Conservation (phyloP, 2,329 filamentous ascomycete genomes). For the Sporothrix globosa region DNA sequence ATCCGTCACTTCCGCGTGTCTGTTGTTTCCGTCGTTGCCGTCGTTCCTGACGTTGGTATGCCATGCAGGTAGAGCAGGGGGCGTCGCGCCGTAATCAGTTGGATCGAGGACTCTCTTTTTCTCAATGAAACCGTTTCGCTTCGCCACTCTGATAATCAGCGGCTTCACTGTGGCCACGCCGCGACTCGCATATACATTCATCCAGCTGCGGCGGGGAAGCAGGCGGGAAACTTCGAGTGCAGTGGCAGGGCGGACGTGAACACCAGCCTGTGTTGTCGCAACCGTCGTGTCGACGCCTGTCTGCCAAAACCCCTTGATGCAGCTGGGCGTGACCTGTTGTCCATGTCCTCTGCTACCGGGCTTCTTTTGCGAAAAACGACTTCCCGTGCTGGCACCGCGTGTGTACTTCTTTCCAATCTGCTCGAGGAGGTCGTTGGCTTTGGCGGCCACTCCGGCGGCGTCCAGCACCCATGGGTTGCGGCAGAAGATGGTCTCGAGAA, state of each 20-base stretch:
- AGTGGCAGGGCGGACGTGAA: slow-evolving; percentile 25
- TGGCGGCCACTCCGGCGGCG: slow-evolving; percentile 16
- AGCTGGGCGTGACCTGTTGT: neutral
- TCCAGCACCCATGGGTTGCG: slow-evolving; percentile 29
- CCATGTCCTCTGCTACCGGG: neutral
- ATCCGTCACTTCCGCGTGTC: too few species aligned
- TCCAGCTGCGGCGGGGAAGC: slow-evolving; percentile 24
- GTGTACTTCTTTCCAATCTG: slow-evolving; percentile 12
- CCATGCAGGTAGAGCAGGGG: slow-evolving; percentile 8
- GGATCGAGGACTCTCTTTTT: neutral
- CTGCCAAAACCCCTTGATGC: neutral
- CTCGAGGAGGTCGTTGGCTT: slow-evolving; percentile 25
- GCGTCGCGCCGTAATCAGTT: neutral
- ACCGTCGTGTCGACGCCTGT: too few species aligned
- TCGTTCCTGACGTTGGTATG: neutral
- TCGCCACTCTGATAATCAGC: neutral
- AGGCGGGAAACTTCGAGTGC: slow-evolving; percentile 9
- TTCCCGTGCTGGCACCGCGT: neutral
- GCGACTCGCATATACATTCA: slow-evolving; percentile 26
- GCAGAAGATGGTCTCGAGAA: slow-evolving; percentile 34
- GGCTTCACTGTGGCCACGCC: slow-evolving; percentile 28
- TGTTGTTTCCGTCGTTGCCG: too few species aligned
- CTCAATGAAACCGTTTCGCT: neutral
- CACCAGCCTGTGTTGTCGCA: too few species aligned
- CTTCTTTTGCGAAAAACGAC: neutral